These are phyloP conservation scores for Aureobasidium sp. DNA, from an alignment of 2,329 filamentous ascomycete genomes.

Conservation along the genomic window DNA sequence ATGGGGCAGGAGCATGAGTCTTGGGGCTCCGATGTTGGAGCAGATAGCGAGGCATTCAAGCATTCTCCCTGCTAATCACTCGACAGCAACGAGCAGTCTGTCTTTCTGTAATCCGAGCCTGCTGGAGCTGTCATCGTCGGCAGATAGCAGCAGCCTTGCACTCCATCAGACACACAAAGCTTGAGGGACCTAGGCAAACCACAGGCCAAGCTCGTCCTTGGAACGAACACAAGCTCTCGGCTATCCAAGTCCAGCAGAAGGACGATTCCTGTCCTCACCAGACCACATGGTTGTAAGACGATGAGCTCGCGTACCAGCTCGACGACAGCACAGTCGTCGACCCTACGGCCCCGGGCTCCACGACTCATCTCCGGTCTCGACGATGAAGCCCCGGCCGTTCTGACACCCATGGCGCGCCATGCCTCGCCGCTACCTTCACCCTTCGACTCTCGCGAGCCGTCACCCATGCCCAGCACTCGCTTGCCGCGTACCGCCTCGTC, in stretches of 20 bases:
- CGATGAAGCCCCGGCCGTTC: constrained; percentile 32
- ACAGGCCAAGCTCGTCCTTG: background rate
- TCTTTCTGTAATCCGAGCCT: background rate
- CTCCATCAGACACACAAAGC: background rate
- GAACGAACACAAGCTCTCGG: background rate
- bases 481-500: constrained; percentile 15
- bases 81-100: background rate
- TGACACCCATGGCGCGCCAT: constrained; percentile 27
- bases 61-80: background rate
- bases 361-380: constrained; percentile 41
- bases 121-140: background rate
- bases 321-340: constrained; percentile 27
- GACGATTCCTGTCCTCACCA: constrained; percentile 19
- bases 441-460: constrained; percentile 24
- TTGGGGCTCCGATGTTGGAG: background rate
- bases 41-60: background rate
- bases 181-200: background rate
- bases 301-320: constrained; percentile 30
- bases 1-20: background rate
- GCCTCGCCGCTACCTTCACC: constrained; percentile 32
- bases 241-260: background rate
- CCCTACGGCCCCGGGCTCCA: constrained; percentile 39
- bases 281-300: background rate
- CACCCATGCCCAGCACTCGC: constrained; percentile 29
- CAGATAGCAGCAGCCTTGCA: background rate